Conservation (phyloP, 106 monocot genomes). For the Dioscorea dumetorum region DNA sequence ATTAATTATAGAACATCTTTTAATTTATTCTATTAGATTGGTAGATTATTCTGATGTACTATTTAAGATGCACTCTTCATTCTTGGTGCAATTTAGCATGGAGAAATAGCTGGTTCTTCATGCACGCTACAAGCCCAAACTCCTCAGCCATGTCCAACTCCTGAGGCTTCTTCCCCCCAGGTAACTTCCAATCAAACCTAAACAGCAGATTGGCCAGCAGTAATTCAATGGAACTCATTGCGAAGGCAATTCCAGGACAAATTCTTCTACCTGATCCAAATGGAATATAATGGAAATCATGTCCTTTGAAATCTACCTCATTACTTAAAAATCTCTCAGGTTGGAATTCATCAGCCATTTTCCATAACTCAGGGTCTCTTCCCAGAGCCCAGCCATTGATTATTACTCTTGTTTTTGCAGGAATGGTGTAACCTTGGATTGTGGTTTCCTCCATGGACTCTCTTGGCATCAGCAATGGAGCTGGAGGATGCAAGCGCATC, state of each 20-base stretch:
- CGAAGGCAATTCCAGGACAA: neutral
- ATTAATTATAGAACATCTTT: too few relatives aligned
- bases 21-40: too few relatives aligned
- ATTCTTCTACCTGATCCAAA: neutral
- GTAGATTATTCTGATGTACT: too few relatives aligned
- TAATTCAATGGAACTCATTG: neutral
- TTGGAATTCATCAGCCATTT: neutral
- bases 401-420: neutral
- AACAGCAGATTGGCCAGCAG: neutral
- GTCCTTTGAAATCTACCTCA: neutral
- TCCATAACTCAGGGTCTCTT: neutral
- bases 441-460: neutral
- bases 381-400: neutral
- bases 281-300: neutral
- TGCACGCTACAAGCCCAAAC: neutral
- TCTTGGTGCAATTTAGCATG: too few relatives aligned
- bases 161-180: neutral
- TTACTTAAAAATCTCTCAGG: neutral
- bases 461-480: neutral
- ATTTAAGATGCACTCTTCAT: too few relatives aligned
- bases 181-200: neutral
- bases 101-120: neutral
- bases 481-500: neutral
- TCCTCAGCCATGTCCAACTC: neutral
- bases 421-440: neutral